Conservation (phyloP, 2,329 filamentous ascomycete genomes). For the Xylariomycetidae sp. region DNA sequence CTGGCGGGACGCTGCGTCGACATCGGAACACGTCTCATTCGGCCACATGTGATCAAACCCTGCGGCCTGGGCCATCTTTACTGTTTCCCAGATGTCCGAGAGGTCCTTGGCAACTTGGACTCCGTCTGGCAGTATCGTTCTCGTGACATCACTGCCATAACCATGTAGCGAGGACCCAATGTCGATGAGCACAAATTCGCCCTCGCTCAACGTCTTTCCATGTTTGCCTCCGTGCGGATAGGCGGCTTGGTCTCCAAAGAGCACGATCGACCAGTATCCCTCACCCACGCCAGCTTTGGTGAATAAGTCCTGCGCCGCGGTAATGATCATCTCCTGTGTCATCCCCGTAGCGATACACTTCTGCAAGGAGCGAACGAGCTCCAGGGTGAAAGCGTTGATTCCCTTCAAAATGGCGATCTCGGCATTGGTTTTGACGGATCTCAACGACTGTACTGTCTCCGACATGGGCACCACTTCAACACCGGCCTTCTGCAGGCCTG, state of each 20-base stretch:
- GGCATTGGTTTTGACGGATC: slow-evolving; percentile 22
- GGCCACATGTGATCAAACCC: slow-evolving; percentile 21
- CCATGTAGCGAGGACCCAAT: slow-evolving; percentile 24
- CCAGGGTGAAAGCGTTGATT: slow-evolving; percentile 24
- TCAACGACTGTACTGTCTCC: slow-evolving; percentile 17
- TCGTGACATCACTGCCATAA: slow-evolving; percentile 25
- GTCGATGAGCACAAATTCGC: slow-evolving; percentile 25
- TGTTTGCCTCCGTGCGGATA: slow-evolving; percentile 24
- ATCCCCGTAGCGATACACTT: slow-evolving; percentile 19
- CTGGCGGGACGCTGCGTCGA: slow-evolving; percentile 22
- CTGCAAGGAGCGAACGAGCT: slow-evolving; percentile 23
- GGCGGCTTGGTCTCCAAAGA: slow-evolving; percentile 25
- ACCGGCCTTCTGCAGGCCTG: background rate
- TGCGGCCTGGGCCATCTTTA: slow-evolving; percentile 19
- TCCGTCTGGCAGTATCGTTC: slow-evolving; percentile 21
- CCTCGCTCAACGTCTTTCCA: slow-evolving; percentile 19
- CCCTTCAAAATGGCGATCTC: slow-evolving; percentile 22
- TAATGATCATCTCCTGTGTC: slow-evolving; percentile 21
- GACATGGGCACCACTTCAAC: background rate
- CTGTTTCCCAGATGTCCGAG: slow-evolving; percentile 20
- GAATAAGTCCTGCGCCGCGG: slow-evolving; percentile 16
- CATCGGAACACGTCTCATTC: slow-evolving; percentile 22
- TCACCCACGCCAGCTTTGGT: slow-evolving; percentile 19
- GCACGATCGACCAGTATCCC: slow-evolving; percentile 24
- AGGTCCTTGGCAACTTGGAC: slow-evolving; percentile 18